Conservation (phyloP, 225 moss, liverwort and hornwort species). For the Marchantia paleacea region DNA sequence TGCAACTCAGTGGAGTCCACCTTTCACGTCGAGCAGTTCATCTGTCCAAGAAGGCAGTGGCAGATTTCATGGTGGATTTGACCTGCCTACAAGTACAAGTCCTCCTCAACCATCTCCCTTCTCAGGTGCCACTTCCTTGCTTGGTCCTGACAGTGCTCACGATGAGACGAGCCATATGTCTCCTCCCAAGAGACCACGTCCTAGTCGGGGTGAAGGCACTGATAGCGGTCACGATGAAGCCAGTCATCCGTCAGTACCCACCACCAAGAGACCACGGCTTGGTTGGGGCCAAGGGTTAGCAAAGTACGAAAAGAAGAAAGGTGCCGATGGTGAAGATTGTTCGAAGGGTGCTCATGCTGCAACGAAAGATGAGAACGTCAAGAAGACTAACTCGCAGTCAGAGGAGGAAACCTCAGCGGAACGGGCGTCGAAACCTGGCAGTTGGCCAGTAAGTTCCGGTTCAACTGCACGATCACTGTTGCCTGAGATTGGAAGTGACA, state of each 20-base stretch:
- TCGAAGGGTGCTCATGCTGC: constrained; percentile 32
- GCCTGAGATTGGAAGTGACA: constrained; percentile 19
- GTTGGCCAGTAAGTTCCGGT: constrained; percentile 6
- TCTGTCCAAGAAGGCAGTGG: constrained; percentile 44
- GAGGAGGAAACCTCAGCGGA: constrained; percentile 34
- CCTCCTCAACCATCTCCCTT: constrained; percentile 76
- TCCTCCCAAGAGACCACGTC: constrained; percentile 80
- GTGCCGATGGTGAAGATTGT: constrained; percentile 69
- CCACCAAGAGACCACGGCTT: constrained; percentile 69
- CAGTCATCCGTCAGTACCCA: constrained; percentile 65
- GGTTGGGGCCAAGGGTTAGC: constrained; percentile 99
- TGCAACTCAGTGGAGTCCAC: constrained; percentile 53
- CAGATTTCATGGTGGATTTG: constrained; percentile 54
- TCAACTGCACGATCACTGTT: background rate
- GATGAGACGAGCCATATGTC: constrained; percentile 79
- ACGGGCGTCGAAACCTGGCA: constrained; percentile 22
- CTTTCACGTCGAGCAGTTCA: constrained; percentile 37
- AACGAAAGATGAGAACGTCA: constrained; percentile 26
- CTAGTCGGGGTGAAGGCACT: constrained; percentile 68
- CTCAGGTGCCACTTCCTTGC: constrained; percentile 50
- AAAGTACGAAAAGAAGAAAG: constrained; percentile 96
- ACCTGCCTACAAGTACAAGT: constrained; percentile 44
- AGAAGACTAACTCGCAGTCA: constrained; percentile 15
- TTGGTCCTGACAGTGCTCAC: constrained; percentile 47
- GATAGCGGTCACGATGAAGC: constrained; percentile 71